Base-by-base conservation (phyloP, 345 rosid species). In the Cochlearia excelsa region DNA sequence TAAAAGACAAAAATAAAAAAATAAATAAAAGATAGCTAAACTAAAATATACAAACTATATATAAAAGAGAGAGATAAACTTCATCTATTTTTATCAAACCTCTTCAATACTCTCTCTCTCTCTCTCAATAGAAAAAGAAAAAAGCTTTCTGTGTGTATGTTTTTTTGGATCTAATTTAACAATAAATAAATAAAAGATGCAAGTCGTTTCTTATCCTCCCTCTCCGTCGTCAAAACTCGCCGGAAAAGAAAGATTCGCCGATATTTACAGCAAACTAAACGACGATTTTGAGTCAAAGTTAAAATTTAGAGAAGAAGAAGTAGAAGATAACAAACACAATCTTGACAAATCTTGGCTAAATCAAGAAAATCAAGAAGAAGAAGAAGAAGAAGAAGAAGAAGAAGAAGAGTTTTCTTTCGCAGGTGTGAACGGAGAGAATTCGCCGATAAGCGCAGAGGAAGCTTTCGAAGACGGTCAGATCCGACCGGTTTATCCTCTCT, bases 391-490 rank as follows among this genome's bases (percentile, higher is more conserved):
- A 0, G 77, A 46, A 23, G 74, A 29, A 5, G 78, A 67, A 9
- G 79, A 34, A 3, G 78, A 75, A 5, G 84, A 80, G 16, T 82
- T 82, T 53, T 74, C 81, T 30, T 82, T 82, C 47, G 77, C 75
- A 7, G 74, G 75, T 31, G n/a, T 57, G 40, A 62, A 59, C 10
- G 57, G 64, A 10, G 71, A 52, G 9, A 64, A 76, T 7, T 82
- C 81, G 26, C 82, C 78, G 27, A 69, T 80, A 50, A 55, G 74
- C 6, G 84, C 87, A 26, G 84, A 78, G 0, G 82, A 78, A 52
- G 75, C 71, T 1, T 80, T 82, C 44, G 28, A 62, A 37, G 62
- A 82, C 77, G 84, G 84, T 63, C 78, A 72, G 70, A 76, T 82
- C 79, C 80, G 83, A 6, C 79, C 84, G 9, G 65, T 67, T 37